phyloP scores from a whole-genome alignment of 768 basidiomycete species.

The Tulasnella calospora region DNA sequence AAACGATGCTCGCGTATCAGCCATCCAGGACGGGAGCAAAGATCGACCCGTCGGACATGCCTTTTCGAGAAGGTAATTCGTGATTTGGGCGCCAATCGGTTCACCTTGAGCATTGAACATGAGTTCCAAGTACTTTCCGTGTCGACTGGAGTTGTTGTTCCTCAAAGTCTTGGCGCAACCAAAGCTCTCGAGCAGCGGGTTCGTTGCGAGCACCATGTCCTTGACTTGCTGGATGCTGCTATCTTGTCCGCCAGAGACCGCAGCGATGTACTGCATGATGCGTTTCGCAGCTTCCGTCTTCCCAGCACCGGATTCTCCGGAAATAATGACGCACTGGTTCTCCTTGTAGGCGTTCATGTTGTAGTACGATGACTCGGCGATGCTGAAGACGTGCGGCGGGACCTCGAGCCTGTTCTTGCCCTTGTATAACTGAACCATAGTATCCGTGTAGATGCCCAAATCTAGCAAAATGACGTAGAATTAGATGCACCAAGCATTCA shows the following conservation, averaged over 20 bases:
- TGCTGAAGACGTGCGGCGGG: constrained; percentile 94
- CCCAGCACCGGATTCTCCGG: constrained; percentile 97
- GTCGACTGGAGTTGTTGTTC: constrained; percentile 97
- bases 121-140: constrained; percentile 99
- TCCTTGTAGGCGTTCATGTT: constrained; percentile 99
- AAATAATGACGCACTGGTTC: constrained; percentile 99
- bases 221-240: constrained; percentile 95
- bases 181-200: constrained; percentile 94
- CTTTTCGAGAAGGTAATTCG: constrained; percentile 88
- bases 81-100: constrained; percentile 96
- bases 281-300: constrained; percentile 99
- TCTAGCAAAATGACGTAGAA: constrained; percentile 45
- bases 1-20: neutral
- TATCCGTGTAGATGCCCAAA: constrained; percentile 96
- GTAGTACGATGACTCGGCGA: constrained; percentile 96
- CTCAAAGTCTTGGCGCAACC: constrained; percentile 98
- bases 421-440: constrained; percentile 74
- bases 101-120: constrained; percentile 94
- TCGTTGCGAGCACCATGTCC: constrained; percentile 99
- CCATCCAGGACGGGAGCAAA: neutral
- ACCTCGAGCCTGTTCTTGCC: constrained; percentile 98
- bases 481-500: constrained; percentile 12
- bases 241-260: constrained; percentile 83
- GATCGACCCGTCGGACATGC: neutral
- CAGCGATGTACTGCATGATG: constrained; percentile 99